Base-by-base conservation (phyloP, 345 rosid genomes). In the Litchi chinensis region DNA sequence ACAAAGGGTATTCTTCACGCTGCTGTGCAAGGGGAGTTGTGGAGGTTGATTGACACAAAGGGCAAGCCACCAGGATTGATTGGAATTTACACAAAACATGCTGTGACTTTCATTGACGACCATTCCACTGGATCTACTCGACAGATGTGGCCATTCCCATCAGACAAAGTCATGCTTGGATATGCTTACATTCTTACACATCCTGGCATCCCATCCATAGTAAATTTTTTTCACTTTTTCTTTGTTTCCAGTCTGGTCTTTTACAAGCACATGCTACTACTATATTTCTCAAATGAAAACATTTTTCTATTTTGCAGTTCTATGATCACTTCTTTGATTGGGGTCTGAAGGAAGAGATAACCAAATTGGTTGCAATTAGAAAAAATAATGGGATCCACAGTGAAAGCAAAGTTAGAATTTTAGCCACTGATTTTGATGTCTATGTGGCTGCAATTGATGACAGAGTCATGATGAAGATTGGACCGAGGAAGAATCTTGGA, bases 111-210 rank as follows among this genome's bases (percentile, higher is more conserved):
- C 71, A 74, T 95, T 1, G 97, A 95, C 79, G 93, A 93, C 79
- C 98, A 93, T 63, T 93, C 93, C 76, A 92, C 96, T 0, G 94
- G 89, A 5, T 91, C 52, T 46, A 46, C 97, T 41, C 94, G 90
- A 43, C 65, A 66, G 0, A 32, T 78, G 0, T 93, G 95, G 97
- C 87, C 89, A 12, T 93, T 95, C 73, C 97, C 97, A 22, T 85
- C 91, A 2, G 98, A 92, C 24, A 89, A 92, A 88, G 87, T 95
- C 82, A 91, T 93, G 95, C 91, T 86, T 56, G 98, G 98, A 76
- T 95, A 93, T 72, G 92, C 91, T 64, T 95, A 95, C 82, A 93
- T 91, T 78, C 98, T 92, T 73, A 92, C 95, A 18, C 98, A 92
- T 79, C 97, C 95, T 0, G 97, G 98, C 28, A 90, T 76, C 39